These are phyloP conservation scores for Fusarium metavorans DNA, from an alignment of 2,329 filamentous ascomycete genomes.

Conservation along the genomic window DNA sequence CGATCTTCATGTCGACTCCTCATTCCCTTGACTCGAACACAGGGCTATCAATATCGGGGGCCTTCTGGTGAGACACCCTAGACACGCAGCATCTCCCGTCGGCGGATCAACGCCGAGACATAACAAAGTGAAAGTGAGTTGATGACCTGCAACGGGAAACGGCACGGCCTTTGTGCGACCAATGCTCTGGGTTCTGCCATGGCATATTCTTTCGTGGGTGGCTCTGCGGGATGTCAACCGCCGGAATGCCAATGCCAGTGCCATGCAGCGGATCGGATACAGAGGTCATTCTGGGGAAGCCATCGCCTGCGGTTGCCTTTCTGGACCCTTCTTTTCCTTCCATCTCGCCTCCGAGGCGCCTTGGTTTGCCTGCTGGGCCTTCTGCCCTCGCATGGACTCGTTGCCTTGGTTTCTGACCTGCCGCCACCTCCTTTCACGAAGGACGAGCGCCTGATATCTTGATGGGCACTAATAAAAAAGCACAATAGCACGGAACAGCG, in stretches of 20 bases:
- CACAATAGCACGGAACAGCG: conserved; percentile 21
- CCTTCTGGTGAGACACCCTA: conserved; percentile 30
- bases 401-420: conserved; percentile 15
- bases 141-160: conserved; percentile 11
- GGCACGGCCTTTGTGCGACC: conserved; percentile 20
- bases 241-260: background rate
- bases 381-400: conserved; percentile 1
- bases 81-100: conserved; percentile 24
- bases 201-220: conserved; percentile 5
- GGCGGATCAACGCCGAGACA: conserved; percentile 35
- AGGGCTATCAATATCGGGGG: conserved; percentile 5
- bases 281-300: conserved; percentile 3
- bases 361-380: conserved; percentile 12
- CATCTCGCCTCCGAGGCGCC: conserved; percentile 18
- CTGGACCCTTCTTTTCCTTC: conserved; percentile 19
- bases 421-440: conserved; percentile 22
- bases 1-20: conserved; percentile 13
- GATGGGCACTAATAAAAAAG: conserved; percentile 11
- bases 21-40: conserved; percentile 38
- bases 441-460: conserved; percentile 11
- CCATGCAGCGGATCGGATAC: background rate
- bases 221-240: conserved; percentile 8
- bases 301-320: conserved; percentile 6
- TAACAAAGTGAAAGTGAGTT: background rate
- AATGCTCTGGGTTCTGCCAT: conserved; percentile 12